A percentile compares a stretch with the other conserved stretches of the same genome.
Conservation (phyloP, 1,139 yeast genomes). For the Taphrina sp. region DNA sequence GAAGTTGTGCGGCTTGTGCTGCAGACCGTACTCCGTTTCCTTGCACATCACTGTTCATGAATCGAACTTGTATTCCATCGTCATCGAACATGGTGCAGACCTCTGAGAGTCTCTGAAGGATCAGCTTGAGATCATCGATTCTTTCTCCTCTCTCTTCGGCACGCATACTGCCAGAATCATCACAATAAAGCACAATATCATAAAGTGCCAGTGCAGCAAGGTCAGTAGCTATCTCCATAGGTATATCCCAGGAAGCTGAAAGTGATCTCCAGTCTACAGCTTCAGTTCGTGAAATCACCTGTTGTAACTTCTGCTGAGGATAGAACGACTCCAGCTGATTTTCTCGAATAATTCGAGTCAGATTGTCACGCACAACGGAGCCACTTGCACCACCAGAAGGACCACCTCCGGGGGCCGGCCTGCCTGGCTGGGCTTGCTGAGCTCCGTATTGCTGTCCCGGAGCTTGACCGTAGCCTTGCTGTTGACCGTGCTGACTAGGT, state of each 20-base stretch:
- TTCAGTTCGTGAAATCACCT: constrained; percentile 39
- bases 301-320: constrained; percentile 43
- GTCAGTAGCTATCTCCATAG: constrained; percentile 44
- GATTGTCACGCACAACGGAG: constrained; percentile 37
- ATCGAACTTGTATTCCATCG: constrained; percentile 44
- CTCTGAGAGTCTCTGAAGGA: constrained; percentile 42
- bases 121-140: constrained; percentile 44
- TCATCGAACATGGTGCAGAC: constrained; percentile 42
- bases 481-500: constrained; percentile 33
- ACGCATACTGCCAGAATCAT: constrained; percentile 46
- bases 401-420: constrained; percentile 8
- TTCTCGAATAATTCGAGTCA: constrained; percentile 42
- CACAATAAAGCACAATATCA: constrained; percentile 44
- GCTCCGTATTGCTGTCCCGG: constrained; percentile 37
- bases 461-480: constrained; percentile 34
- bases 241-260: constrained; percentile 43
- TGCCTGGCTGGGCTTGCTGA: constrained; percentile 13
- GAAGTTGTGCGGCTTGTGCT: constrained; percentile 40
- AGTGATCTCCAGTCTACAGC: constrained; percentile 40
- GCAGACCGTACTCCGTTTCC: constrained; percentile 42
- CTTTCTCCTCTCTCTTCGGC: constrained; percentile 46
- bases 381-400: constrained; percentile 27
- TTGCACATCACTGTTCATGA: constrained; percentile 42
- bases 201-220: constrained; percentile 43
- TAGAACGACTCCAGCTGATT: constrained; percentile 43